phyloP scores from a whole-genome alignment of 805 yeast species.

The Yamadazyma tumulicola region DNA sequence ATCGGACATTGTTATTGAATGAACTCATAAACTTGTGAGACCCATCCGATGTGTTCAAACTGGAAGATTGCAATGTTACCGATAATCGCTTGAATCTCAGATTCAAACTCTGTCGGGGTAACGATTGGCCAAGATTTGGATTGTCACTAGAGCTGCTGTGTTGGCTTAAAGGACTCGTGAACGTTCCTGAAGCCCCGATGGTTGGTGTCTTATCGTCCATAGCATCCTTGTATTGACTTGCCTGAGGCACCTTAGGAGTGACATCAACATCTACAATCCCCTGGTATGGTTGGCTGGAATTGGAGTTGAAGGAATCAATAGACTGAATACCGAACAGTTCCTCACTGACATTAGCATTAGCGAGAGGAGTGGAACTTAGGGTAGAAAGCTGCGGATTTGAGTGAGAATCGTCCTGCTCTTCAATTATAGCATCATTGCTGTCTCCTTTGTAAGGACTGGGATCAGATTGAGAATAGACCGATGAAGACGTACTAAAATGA shows the following conservation, averaged over 20 bases:
- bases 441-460: constrained; percentile 8
- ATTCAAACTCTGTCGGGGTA: constrained; percentile 34
- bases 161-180: constrained; percentile 1
- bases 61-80: constrained; percentile 29
- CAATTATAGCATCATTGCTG: constrained; percentile 2
- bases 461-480: constrained; percentile 27
- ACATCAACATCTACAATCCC: constrained; percentile 25
- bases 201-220: constrained; percentile 31
- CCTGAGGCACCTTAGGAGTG: constrained; percentile 26
- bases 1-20: constrained; percentile 37
- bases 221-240: constrained; percentile 9
- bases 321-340: constrained; percentile 6
- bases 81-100: constrained; percentile 36
- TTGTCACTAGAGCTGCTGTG: neutral
- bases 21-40: constrained; percentile 36
- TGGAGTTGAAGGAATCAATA: constrained; percentile 1
- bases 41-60: constrained; percentile 31
- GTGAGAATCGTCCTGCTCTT: constrained; percentile 3
- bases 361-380: constrained; percentile 29
- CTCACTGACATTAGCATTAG: constrained; percentile 17
- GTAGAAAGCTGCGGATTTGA: constrained; percentile 29
- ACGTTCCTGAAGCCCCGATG: constrained; percentile 8
- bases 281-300: no score
- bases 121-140: constrained; percentile 6
- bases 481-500: constrained; percentile 33